Conservation (phyloP, 2,329 filamentous ascomycete species). For the Exserohilum turcica region DNA sequence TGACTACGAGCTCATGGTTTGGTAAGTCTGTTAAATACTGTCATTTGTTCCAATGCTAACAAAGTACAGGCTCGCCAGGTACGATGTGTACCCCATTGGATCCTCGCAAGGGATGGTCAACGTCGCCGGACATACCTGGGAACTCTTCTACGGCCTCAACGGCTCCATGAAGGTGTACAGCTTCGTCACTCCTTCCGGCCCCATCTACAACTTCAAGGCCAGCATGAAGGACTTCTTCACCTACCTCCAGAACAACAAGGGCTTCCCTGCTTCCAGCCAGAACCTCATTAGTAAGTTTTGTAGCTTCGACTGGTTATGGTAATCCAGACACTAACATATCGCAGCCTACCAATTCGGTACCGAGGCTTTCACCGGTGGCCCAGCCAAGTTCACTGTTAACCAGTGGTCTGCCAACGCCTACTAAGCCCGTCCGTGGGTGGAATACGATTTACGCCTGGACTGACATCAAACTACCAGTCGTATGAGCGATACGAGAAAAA, state of each 20-base stretch:
- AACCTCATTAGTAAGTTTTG: slow-evolving; percentile 31
- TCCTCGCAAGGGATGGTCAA: slow-evolving; percentile 36
- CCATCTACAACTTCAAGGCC: slow-evolving; percentile 57
- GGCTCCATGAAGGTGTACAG: slow-evolving; percentile 65
- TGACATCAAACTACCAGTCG: not conserved
- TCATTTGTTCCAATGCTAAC: not conserved
- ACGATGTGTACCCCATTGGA: slow-evolving; percentile 25
- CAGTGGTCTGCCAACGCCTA: slow-evolving; percentile 20
- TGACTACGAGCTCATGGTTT: slow-evolving; percentile 36
- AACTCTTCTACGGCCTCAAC: slow-evolving; percentile 64
- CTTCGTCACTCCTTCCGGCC: slow-evolving; percentile 53
- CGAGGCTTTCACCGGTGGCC: slow-evolving; percentile 31
- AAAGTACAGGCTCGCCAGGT: slow-evolving; percentile 21
- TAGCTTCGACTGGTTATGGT: not conserved
- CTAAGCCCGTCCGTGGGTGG: not conserved
- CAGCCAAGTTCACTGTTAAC: slow-evolving; percentile 28
- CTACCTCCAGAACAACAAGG: slow-evolving; percentile 59
- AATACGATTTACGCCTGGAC: not conserved
- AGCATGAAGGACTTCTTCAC: slow-evolving; percentile 63
- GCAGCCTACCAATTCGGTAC: slow-evolving; percentile 31
- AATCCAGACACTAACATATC: slow-evolving; percentile 1
- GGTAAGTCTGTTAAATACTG: slow-evolving; percentile 13
- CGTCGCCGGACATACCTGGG: slow-evolving; percentile 59
- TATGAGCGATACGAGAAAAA: not conserved
- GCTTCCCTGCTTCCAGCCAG: slow-evolving; percentile 40